phyloP scores from a whole-genome alignment of 768 basidiomycete genomes.

The Sporobolomyces pararoseus region DNA sequence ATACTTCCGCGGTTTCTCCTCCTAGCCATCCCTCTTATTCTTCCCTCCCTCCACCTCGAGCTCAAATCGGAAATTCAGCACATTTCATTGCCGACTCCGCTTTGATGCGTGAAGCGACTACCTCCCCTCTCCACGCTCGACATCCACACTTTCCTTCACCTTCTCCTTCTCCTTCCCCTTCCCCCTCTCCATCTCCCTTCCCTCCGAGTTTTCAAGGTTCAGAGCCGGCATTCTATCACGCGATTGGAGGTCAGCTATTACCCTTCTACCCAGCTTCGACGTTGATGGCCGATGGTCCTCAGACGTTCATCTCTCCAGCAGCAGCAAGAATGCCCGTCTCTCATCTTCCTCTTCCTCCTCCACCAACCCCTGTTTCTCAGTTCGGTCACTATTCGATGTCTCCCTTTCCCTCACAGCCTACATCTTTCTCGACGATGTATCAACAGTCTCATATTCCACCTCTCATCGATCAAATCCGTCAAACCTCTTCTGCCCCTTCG shows the following conservation, averaged over 20 bases:
- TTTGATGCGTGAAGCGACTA: too few species aligned
- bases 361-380: not conserved
- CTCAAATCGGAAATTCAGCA: too few species aligned
- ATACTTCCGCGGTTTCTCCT: too few species aligned
- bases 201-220: not conserved
- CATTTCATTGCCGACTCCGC: too few species aligned
- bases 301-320: not conserved
- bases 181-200: not conserved
- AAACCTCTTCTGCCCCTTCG: not conserved
- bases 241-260: not conserved
- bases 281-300: not conserved
- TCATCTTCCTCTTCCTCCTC: not conserved
- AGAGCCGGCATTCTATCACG: slow-evolving; percentile 1
- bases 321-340: not conserved
- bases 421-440: too few species aligned
- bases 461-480: not conserved
- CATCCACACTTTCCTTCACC: too few species aligned
- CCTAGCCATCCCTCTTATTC: too few species aligned
- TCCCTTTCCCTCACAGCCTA: not conserved
- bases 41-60: too few species aligned
- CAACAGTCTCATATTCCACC: not conserved
- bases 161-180: not conserved
- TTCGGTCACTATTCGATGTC: not conserved
- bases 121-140: not conserved
- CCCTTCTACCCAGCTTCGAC: slow-evolving; percentile 6